Base-by-base conservation (phyloP, 106 monocot species). In the Iris macrosiphon region DNA sequence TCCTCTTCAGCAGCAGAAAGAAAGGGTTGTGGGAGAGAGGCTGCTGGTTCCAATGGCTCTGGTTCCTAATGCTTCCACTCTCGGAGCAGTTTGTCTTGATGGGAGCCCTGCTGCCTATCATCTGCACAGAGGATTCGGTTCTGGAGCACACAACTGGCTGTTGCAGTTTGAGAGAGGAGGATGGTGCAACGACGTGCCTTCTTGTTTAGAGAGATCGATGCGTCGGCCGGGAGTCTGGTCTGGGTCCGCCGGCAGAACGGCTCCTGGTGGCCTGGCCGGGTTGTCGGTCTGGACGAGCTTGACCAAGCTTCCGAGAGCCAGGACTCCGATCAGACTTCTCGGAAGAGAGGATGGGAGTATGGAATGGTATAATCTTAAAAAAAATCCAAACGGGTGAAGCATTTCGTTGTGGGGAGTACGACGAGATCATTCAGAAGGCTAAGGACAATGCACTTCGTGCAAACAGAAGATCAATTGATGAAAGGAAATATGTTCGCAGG, bases 91-190 rank as follows among this genome's bases (percentile, higher is more conserved):
- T 43, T 92, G 92, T 53, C 38, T 92, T 45, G 92, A 92, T 64
- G 92, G 92, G 70, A 87, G 82, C 62, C 59, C 72, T 6, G 76
- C 92, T 9, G 92, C 82, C 4, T 92, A 87, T 38, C 92, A 92
- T 61, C 48, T 92, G 0, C 70, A 92, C 47, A 46, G 60, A 37
- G 92, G 92, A 24, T 35, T 11, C 30, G 79, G 79, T 28, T 19
- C 58, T 7, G 92, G 86, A 46, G 38, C 57, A 4, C 34, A 49
- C 52, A 86, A 77, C 59, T 92, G 92, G 92, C 55, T 92, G 19
- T 54, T 92, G 25, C 92, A 92, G 45, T 87, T 92, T 37, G 92
- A 92, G 73, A n/a, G n/a, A n/a, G n/a, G n/a, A n/a, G n/a, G n/a
- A n/a, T n/a, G n/a, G n/a, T n/a, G n/a, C n/a, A n/a, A n/a, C n/a